phyloP scores from a whole-genome alignment of 352 stramenopile genomes.

The Pythium rishiriense region DNA sequence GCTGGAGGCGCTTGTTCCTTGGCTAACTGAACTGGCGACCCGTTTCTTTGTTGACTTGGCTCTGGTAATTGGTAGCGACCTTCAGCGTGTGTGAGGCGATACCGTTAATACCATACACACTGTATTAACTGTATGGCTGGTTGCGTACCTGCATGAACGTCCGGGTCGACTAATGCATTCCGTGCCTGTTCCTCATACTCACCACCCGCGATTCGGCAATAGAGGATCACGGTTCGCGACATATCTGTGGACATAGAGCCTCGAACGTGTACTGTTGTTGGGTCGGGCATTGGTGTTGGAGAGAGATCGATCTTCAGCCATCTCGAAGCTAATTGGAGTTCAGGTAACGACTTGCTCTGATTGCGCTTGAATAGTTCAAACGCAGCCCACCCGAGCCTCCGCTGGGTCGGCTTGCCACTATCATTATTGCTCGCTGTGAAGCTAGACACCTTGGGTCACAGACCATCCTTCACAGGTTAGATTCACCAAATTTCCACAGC shows the following conservation, averaged over 20 bases:
- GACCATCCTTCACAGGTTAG: neutral
- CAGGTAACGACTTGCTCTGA: neutral
- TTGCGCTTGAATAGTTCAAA: constrained; percentile 29
- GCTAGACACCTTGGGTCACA: constrained; percentile 8
- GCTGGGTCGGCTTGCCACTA: neutral
- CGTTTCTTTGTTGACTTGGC: neutral
- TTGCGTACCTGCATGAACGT: constrained; percentile 19
- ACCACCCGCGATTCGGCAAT: constrained; percentile 25
- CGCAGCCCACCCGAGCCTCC: constrained; percentile 31
- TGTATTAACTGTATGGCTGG: neutral
- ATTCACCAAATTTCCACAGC: too few relatives aligned
- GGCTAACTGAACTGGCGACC: neutral
- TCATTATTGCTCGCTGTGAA: neutral
- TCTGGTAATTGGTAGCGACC: neutral
- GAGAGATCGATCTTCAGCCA: constrained; percentile 28
- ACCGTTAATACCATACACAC: neutral
- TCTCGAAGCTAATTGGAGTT: constrained; percentile 15
- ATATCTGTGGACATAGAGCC: neutral
- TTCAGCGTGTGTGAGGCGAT: neutral
- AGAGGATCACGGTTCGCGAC: constrained; percentile 8
- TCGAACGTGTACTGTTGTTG: constrained; percentile 8
- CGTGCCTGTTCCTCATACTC: constrained; percentile 6
- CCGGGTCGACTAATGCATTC: constrained; percentile 13
- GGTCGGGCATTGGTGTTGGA: constrained; percentile 30
- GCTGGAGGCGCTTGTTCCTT: neutral